These are phyloP conservation scores for Clausena lansium DNA, from an alignment of 345 rosid species.

Conservation along the genomic window DNA sequence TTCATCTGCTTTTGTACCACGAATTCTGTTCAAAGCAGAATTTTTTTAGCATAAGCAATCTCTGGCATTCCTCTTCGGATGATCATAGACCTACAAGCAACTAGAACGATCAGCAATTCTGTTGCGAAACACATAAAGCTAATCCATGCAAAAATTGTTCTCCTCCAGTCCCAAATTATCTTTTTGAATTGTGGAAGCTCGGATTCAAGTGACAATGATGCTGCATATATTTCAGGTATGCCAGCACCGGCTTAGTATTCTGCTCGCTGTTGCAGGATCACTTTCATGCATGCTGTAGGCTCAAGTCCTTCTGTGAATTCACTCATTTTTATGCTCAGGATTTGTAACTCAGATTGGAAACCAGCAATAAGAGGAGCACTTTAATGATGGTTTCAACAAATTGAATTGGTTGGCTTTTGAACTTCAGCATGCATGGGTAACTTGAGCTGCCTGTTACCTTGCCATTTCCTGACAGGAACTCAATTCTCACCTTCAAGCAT, in stretches of 20 bases:
- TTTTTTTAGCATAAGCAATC: neutral
- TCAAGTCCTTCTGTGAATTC: slow-evolving; percentile 27
- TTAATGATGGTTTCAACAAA: slow-evolving; percentile 19
- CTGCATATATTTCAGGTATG: slow-evolving; percentile 37
- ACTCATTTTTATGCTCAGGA: slow-evolving; percentile 26
- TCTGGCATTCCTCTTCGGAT: neutral
- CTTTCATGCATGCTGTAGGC: no score
- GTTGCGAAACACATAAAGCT: neutral
- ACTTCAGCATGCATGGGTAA: slow-evolving; percentile 30
- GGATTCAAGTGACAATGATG: no score
- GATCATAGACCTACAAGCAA: neutral
- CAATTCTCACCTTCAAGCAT: slow-evolving; percentile 29
- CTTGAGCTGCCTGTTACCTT: slow-evolving; percentile 29
- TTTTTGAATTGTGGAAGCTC: neutral
- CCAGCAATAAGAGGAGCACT: slow-evolving; percentile 29
- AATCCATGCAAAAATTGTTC: neutral
- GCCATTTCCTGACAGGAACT: slow-evolving; percentile 29
- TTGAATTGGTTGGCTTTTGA: slow-evolving; percentile 32
- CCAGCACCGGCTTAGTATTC: slow-evolving; percentile 31
- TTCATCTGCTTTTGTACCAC: no score
- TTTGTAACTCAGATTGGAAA: slow-evolving; percentile 26
- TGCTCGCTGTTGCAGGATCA: slow-evolving; percentile 31
- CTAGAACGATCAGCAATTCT: neutral
- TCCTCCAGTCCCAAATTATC: slow-evolving; percentile 6
- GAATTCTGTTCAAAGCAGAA: no score